These are phyloP conservation scores for Gracilaria domingensis DNA, from an alignment of 23 red algal genomes.

Conservation along the genomic window DNA sequence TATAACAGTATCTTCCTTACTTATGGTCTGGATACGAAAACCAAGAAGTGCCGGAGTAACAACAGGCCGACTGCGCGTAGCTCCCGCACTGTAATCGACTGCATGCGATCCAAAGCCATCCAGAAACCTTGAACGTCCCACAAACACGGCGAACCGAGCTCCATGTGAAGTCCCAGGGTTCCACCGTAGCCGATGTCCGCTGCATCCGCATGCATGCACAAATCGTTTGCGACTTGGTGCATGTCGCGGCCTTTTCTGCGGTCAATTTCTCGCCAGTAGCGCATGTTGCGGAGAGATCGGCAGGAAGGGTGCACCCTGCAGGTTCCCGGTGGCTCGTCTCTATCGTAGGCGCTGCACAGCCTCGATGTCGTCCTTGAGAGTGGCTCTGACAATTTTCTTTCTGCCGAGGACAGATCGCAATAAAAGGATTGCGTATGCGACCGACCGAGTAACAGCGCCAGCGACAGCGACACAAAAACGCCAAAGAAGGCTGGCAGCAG, in stretches of 20 bases:
- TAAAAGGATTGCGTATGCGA: slow-evolving; percentile 1
- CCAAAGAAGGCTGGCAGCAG: slow-evolving; percentile 29
- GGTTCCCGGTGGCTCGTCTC: too few relatives aligned
- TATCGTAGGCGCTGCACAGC: too few relatives aligned
- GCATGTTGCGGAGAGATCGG: slow-evolving; percentile 10
- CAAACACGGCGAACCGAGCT: neutral
- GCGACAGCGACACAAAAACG: slow-evolving; percentile 19
- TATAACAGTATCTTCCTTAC: neutral
- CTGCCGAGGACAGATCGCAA: too few relatives aligned
- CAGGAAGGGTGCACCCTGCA: neutral
- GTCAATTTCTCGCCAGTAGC: neutral
- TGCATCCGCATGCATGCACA: slow-evolving; percentile 14
- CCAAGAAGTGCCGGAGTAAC: neutral
- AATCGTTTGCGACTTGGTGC: neutral
- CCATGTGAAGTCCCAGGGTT: neutral
- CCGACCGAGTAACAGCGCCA: slow-evolving; percentile 14
- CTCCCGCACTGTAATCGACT: slow-evolving; percentile 9
- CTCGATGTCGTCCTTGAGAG: too few relatives aligned
- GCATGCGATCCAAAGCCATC: neutral
- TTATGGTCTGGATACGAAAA: neutral
- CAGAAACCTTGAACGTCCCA: slow-evolving; percentile 23
- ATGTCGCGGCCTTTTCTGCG: neutral
- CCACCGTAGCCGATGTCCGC: slow-evolving; percentile 16
- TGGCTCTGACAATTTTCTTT: neutral
- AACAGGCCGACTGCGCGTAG: neutral